Percentiles rank a stretch among this genome's conserved stretches.
Evolutionary conservation across 148 eudicot species (phyloP).

Genomic region (Dysphania ambrosioides): DNA sequence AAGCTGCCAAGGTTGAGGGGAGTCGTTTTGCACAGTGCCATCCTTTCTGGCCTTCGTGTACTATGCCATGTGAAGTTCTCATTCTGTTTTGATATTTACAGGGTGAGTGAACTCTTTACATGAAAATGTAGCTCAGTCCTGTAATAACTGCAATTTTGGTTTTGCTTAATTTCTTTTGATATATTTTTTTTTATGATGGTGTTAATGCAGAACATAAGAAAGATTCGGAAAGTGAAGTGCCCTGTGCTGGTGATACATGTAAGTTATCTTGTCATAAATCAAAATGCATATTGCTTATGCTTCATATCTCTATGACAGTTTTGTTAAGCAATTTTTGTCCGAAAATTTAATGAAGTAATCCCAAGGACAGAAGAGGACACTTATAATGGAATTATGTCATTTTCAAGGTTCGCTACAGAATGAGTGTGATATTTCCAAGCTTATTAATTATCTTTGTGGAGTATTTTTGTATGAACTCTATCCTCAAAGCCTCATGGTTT

Average conservation of each 20-base stretch:
- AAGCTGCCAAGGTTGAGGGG: conserved; percentile 93
- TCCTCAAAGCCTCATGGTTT: too few species aligned
- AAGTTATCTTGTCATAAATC: conserved; percentile 37
- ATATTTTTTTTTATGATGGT: conserved; percentile 10
- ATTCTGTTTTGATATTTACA: conserved; percentile 84
- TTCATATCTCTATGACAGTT: neutral
- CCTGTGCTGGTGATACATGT: conserved; percentile 97
- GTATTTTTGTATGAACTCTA: too few species aligned
- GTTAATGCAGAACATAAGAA: conserved; percentile 78
- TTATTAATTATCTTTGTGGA: too few species aligned
- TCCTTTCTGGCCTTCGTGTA: conserved; percentile 96
- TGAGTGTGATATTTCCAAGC: neutral
- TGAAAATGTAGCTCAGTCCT: neutral
- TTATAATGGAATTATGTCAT: neutral
- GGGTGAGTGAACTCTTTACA: conserved; percentile 70
- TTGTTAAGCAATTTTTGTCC: neutral
- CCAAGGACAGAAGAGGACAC: neutral
- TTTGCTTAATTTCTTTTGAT: neutral
- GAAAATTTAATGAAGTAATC: neutral
- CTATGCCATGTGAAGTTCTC: conserved; percentile 85
- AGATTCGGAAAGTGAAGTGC: conserved; percentile 91
- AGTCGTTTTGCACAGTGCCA: conserved; percentile 96
- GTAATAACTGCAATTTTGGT: neutral
- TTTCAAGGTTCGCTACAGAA: neutral
- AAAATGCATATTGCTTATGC: neutral